Conservation (phyloP, 2,329 filamentous ascomycete genomes). For the Cladorrhinum sp. region DNA sequence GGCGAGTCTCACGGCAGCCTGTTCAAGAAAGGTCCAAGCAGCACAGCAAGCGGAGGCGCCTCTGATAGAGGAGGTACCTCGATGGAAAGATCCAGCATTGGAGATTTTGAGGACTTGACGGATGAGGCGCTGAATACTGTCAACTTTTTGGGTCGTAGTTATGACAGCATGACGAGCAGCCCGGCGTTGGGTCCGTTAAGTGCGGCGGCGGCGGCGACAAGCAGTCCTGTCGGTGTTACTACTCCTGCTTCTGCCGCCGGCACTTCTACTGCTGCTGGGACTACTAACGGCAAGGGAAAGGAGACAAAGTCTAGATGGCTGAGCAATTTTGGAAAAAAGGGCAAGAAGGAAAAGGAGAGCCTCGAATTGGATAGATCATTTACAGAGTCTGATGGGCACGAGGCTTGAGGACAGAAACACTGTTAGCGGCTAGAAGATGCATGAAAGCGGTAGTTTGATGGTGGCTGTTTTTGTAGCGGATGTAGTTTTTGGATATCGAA, state of each 20-base stretch:
- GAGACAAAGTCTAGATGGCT: conserved; percentile 46
- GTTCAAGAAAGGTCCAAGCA: conserved; percentile 52
- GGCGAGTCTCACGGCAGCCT: conserved; percentile 41
- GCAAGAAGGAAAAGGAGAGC: conserved; percentile 56
- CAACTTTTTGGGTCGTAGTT: conserved; percentile 48
- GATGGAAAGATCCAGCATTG: conserved; percentile 56
- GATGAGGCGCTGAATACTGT: conserved; percentile 37
- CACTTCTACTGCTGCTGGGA: background rate
- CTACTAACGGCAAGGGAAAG: conserved; percentile 29
- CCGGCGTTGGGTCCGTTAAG: conserved; percentile 48
- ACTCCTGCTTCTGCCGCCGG: background rate
- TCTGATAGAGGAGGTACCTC: conserved; percentile 54
- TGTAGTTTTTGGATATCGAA: background rate
- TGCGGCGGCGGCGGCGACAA: conserved; percentile 33
- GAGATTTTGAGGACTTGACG: conserved; percentile 51
- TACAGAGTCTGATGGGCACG: background rate
- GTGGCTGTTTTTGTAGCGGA: background rate
- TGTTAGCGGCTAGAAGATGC: background rate
- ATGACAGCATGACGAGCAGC: conserved; percentile 56
- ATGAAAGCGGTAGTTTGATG: background rate
- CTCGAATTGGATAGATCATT: conserved; percentile 46
- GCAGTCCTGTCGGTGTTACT: background rate
- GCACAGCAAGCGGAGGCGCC: conserved; percentile 53
- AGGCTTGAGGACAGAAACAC: background rate
- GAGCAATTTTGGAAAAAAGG: conserved; percentile 55